Base-by-base conservation (phyloP, 2,329 filamentous ascomycete genomes). In the Phyllosticta paracitricarpa region DNA sequence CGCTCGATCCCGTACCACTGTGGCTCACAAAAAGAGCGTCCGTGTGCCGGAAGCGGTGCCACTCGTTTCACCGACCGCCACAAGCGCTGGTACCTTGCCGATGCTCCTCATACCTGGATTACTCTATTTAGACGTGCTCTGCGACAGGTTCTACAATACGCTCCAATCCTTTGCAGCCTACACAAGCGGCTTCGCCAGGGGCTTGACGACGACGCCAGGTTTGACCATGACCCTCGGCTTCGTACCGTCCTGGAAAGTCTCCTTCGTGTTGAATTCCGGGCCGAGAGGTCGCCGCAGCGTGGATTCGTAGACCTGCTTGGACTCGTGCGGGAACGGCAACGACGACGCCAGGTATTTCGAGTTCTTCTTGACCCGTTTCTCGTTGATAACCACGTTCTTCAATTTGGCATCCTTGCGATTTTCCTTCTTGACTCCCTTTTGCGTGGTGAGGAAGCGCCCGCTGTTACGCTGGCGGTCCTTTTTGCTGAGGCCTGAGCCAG, bases 211-310 rank as follows among this genome's bases (percentile, higher is more conserved):
- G 35, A 56, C 51, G 55, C 94, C 94, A 77, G 92, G 89, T 80
- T 96, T 97, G 73, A 96, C 79, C 73, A 97, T 80, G 66, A 97
- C 83, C 68, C 91, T 85, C 62, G 94, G 94, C 82, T 93, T 96
- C 63, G 89, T 96, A 64, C 84, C 84, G 68, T 88, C 85, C 79
- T 97, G 92, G 82, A 94, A 94, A 14, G 89, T 91, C 78, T 91
- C 86, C 82, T 96, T 97, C n/a, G 93, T 97, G 67, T 87, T 86
- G 92, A 93, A 99, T 75, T 99, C 93, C 17, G 89, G 90, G 1
- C 94, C 94, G 63, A 97, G 84, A 1, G 94, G 94, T 66, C 97
- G 77, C 53, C 93, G 82, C 62, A 97, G 78, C 65, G 88, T 89
- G 57, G 93, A 81, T 79, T 99, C 94, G 76, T 97, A 97, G 79